Conservation (phyloP, 805 yeast genomes). For the Pichia exigua region DNA sequence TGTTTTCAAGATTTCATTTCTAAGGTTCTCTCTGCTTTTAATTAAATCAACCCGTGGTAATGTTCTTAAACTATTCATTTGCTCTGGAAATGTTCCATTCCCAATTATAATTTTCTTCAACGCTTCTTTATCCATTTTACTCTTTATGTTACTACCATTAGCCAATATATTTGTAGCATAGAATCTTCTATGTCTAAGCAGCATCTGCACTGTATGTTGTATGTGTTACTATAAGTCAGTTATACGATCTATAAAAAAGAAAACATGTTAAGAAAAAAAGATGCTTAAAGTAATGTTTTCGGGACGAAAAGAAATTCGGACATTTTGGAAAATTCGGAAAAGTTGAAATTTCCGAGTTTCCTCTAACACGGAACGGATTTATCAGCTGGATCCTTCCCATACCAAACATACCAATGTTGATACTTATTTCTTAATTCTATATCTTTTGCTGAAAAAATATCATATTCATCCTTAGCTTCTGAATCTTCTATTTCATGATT, state of each 20-base stretch:
- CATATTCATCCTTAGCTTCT: background rate
- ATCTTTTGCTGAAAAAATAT: background rate
- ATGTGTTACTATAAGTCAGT: background rate
- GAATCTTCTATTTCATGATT: background rate
- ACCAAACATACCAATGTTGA: constrained; percentile 56
- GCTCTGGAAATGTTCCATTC: background rate
- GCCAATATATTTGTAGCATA: background rate
- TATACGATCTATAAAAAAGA: background rate
- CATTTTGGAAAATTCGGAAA: too few species aligned
- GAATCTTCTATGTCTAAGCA: background rate
- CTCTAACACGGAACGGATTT: constrained; percentile 34
- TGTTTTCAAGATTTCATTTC: constrained; percentile 4
- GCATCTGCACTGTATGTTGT: background rate
- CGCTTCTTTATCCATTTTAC: background rate
- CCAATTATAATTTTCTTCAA: background rate
- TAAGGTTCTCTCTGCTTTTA: constrained; percentile 5
- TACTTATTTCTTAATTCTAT: constrained; percentile 31
- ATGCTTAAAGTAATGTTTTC: too few species aligned
- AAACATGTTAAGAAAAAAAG: too few species aligned
- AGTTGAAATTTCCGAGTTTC: background rate
- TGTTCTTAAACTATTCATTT: constrained; percentile 5
- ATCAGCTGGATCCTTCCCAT: constrained; percentile 61
- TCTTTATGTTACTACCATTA: background rate
- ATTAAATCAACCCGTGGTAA: constrained; percentile 20
- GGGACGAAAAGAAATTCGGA: background rate